Evolutionary conservation across 805 yeast genomes (phyloP).

Genomic region (Metschnikowia similis): DNA sequence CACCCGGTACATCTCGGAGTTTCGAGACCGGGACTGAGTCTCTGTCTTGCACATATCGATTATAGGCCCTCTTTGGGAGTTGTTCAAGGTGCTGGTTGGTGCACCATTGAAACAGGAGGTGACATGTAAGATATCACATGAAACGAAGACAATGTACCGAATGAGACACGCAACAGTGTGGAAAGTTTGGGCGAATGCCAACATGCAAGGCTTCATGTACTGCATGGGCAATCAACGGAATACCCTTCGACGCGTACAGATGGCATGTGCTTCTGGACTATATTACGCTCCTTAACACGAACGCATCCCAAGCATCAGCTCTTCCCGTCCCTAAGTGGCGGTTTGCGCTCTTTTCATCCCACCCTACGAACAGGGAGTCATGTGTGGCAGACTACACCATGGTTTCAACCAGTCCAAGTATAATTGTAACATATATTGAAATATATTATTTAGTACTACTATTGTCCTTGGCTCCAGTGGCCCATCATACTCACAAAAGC

Average conservation of each 20-base stretch:
- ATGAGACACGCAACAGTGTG: not conserved
- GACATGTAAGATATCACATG: too few species aligned
- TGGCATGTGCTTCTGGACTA: not conserved
- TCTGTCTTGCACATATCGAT: not conserved
- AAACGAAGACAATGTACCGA: too few species aligned
- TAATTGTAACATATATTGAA: not conserved
- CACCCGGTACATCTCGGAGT: not conserved
- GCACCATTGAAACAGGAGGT: too few species aligned
- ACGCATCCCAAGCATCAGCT: too few species aligned
- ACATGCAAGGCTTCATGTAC: not conserved
- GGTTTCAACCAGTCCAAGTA: not conserved
- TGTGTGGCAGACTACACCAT: not conserved
- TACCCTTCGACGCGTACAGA: not conserved
- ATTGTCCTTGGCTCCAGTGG: not conserved
- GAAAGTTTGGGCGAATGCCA: not conserved
- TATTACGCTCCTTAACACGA: not conserved
- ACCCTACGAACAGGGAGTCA: not conserved
- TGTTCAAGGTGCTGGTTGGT: too few species aligned
- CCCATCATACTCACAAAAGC: conserved; percentile 10
- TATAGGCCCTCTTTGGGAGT: not conserved
- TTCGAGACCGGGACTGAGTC: not conserved
- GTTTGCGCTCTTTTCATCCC: too few species aligned
- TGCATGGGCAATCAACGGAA: not conserved
- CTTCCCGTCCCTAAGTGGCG: too few species aligned
- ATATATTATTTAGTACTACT: not conserved